Base-by-base conservation (phyloP, 1,139 yeast genomes). In the Saccharomyces pastorianus region DNA sequence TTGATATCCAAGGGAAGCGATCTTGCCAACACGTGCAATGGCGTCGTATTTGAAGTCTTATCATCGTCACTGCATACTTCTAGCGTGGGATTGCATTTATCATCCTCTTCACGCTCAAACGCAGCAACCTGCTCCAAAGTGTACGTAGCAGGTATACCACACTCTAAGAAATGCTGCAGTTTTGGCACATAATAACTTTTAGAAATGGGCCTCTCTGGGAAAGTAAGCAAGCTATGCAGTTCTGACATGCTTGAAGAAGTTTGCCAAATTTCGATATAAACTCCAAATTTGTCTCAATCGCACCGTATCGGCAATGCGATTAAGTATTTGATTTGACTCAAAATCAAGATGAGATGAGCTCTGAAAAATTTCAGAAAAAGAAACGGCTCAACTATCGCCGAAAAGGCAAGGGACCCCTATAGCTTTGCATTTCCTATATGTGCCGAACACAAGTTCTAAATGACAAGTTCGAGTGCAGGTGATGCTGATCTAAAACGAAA, bases 121-220 rank as follows among this genome's bases (percentile, higher is more conserved):
- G 81, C 81, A 51, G 79, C 77, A 3, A 84, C 88, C 65, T 88
- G 95, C 68, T 87, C 93, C 8, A 85, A 71, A 1, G 96, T 88
- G 58, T 88, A 85, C 0, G 96, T 88, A 1, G 95, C 81, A 2
- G 96, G 95, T 11, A 88, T 80, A 0, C 95, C 95, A 42, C 75
- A 74, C 51, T 76, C 72, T 56, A 88, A 71, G 58, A 74, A 79
- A 49, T 63, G 68, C 44, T 72, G 73, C 49, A 88, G 69, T 8
- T 74, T 71, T 0, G 64, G 71, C 5, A 83, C 56, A 62, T 84
- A 81, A 6, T 55, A 59, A 1, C 71, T 74, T 2, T 62, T 59
- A 2, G 76, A 71, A 25, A 88, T 74, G 0, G 95, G 95, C 42
- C 88, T 73, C 1, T 62, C 59, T 20, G 74, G 67, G 53, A 88